Evolutionary conservation across 2,329 filamentous ascomycete genomes (phyloP).

Genomic region (Paramyrothecium sp.): DNA sequence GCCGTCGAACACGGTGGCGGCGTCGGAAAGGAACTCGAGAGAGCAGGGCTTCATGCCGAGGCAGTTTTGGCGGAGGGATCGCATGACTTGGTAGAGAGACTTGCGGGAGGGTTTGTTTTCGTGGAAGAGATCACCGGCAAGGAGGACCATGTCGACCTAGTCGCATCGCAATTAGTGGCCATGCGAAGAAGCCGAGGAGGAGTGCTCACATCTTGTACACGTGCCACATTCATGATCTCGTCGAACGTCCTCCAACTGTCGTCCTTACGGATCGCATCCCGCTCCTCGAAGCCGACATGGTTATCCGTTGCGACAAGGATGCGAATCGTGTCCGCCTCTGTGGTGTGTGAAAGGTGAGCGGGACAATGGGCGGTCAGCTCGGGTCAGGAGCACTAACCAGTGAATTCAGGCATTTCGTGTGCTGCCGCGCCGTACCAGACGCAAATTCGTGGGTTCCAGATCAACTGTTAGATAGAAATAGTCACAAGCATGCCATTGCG

Average conservation of each 20-base stretch:
- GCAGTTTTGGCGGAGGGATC: slow-evolving; percentile 88
- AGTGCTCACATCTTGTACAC: slow-evolving; percentile 67
- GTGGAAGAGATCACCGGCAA: slow-evolving; percentile 94
- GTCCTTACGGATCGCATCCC: slow-evolving; percentile 89
- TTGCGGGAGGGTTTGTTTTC: slow-evolving; percentile 97
- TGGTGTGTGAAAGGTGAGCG: background rate
- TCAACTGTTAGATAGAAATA: too few species aligned
- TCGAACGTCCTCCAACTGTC: slow-evolving; percentile 97
- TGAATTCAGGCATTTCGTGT: slow-evolving; percentile 25
- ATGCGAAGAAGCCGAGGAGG: background rate
- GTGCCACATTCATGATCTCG: slow-evolving; percentile 88
- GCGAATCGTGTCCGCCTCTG: slow-evolving; percentile 79
- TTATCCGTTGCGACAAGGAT: slow-evolving; percentile 95
- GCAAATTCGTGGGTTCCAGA: too few species aligned
- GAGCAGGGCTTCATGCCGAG: slow-evolving; percentile 94
- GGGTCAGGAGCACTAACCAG: slow-evolving; percentile 15
- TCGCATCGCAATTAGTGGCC: background rate
- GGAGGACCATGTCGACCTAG: slow-evolving; percentile 89
- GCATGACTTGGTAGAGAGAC: slow-evolving; percentile 96
- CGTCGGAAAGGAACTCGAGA: slow-evolving; percentile 91
- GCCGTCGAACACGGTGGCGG: slow-evolving; percentile 84
- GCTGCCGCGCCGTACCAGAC: background rate
- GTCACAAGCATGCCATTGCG: too few species aligned
- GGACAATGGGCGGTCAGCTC: too few species aligned
- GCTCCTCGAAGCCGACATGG: slow-evolving; percentile 95